Base-by-base conservation (phyloP, 371 early-diverging fungal genomes). In the Mortierella sp. region DNA sequence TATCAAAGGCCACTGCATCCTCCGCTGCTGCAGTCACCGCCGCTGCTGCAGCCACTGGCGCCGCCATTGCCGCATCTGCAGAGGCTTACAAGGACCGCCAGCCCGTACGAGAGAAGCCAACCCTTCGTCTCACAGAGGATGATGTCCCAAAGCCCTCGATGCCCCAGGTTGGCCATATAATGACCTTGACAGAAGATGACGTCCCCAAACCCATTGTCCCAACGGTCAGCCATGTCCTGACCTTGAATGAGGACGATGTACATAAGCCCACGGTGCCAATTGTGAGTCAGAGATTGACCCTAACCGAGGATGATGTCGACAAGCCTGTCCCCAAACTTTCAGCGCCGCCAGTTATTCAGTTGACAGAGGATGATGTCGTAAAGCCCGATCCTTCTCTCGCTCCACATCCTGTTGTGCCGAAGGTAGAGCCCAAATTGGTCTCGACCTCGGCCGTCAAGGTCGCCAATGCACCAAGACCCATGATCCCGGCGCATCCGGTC, bases 271-370 rank as follows among this genome's bases (percentile, higher is more conserved):
- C 27, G 2, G 63, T 73, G 6, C 73, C 73, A 0, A 19, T 4
- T 1, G 50, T 65, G 6, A n/a, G 39, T n/a, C 48, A 58, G 11
- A 41, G 12, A 11, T 42, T 73, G 39, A 59, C 60, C 11, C n/a
- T 73, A 31, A 62, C 50, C 0, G 68, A 73, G n/a, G 63, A 73
- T 19, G 73, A 73, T 24, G 64, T 73, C 17, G 31, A 63, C 4
- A 62, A 56, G 46, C 67, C 67, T 14, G 17, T 54, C 6, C 63
- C 62, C 14, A 21, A 24, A 1, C 49, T 61, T 7, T 39, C 44
- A n/a, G 30, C 54, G 1, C 61, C 6, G 2, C 66, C 66, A 3
- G 26, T 54, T 0, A 3, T 73, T 27, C 50, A 21, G 14, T n/a
- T 63, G 11, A 31, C n/a, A 1, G 73, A 73, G 48, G 50, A 58